phyloP scores from a whole-genome alignment of 179 eudicot genomes.

The Patellifolia procumbens region DNA sequence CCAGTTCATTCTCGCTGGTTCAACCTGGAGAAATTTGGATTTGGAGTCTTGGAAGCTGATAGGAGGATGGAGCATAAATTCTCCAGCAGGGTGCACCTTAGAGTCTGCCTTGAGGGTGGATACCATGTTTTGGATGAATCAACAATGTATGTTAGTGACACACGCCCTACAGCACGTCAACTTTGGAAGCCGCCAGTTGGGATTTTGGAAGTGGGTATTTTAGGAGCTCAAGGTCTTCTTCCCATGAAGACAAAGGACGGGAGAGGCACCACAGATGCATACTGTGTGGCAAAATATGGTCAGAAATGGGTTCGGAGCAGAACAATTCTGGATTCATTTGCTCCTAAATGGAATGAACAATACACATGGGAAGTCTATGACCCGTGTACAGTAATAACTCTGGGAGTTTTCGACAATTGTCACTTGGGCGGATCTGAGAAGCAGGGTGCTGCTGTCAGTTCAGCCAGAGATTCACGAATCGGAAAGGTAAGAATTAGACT shows the following conservation, averaged over 20 bases:
- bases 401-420: constrained; percentile 46
- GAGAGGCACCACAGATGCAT: constrained; percentile 44
- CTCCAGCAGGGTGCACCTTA: constrained; percentile 42
- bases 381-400: constrained; percentile 42
- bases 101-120: constrained; percentile 42
- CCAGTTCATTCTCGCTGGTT: constrained; percentile 45
- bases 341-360: constrained; percentile 49
- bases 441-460: constrained; percentile 29
- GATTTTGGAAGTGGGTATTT: constrained; percentile 21
- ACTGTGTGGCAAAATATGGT: constrained; percentile 44
- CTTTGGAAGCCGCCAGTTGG: constrained; percentile 28
- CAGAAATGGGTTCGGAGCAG: constrained; percentile 46
- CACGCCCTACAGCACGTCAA: constrained; percentile 46
- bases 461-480: constrained; percentile 42
- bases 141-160: constrained; percentile 46
- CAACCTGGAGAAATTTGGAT: constrained; percentile 41
- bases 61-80: constrained; percentile 40
- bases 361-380: constrained; percentile 48
- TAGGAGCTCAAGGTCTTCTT: constrained; percentile 20
- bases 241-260: constrained; percentile 43
- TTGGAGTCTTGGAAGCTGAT: constrained; percentile 39
- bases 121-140: constrained; percentile 45
- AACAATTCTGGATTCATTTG: constrained; percentile 39
- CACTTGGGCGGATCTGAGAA: constrained; percentile 45
- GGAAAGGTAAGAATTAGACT: constrained; percentile 43